phyloP scores from a whole-genome alignment of 2,329 filamentous ascomycete species.

The Penicillium sp. region DNA sequence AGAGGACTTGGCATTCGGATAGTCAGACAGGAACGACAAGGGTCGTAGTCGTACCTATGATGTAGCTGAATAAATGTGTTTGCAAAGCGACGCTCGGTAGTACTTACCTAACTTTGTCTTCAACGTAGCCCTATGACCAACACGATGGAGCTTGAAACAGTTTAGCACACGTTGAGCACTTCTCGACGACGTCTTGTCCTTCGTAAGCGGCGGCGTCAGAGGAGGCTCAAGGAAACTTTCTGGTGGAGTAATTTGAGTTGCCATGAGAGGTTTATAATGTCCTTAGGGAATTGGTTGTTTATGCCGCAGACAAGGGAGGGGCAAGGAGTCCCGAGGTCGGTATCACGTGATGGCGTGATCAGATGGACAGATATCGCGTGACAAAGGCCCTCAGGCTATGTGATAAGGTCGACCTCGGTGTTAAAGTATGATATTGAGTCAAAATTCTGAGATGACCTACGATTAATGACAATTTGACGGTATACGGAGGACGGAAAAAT shows the following conservation, averaged over 20 bases:
- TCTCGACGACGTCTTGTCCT: slow-evolving; percentile 7
- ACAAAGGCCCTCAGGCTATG: too few relatives aligned
- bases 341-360: too few relatives aligned
- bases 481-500: too few relatives aligned
- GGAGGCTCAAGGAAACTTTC: neutral
- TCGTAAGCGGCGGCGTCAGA: slow-evolving; percentile 1
- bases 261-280: too few relatives aligned
- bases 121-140: slow-evolving; percentile 8
- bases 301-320: too few relatives aligned
- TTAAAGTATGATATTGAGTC: too few relatives aligned
- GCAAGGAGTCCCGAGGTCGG: too few relatives aligned
- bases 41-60: slow-evolving; percentile 10
- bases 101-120: slow-evolving; percentile 9
- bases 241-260: neutral
- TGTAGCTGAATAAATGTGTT: neutral
- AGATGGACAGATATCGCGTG: too few relatives aligned
- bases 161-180: slow-evolving; percentile 11
- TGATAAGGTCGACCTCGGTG: too few relatives aligned
- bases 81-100: neutral
- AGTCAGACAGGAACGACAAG: slow-evolving; percentile 5
- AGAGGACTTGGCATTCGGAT: slow-evolving; percentile 10
- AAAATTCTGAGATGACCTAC: too few relatives aligned
- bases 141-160: slow-evolving; percentile 8
- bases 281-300: neutral
- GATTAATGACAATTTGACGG: too few relatives aligned